Evolutionary conservation across 495 filamentous ascomycete species (phyloP).

Genomic region (Penicillium salamii): DNA sequence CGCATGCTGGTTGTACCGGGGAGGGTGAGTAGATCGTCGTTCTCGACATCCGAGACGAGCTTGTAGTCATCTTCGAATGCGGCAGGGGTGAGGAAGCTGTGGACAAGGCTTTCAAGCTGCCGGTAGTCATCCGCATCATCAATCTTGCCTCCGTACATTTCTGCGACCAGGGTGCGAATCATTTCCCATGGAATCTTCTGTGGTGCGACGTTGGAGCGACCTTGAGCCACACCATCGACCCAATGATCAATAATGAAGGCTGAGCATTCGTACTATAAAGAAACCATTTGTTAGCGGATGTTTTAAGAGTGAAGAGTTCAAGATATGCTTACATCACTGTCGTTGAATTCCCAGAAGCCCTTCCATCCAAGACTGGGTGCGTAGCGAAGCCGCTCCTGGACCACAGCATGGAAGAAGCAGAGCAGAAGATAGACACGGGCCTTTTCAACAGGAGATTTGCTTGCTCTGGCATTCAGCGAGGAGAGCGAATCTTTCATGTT

Average conservation of each 20-base stretch:
- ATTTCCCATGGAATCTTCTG: constrained; percentile 96
- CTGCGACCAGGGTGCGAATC: constrained; percentile 84
- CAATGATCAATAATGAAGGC: constrained; percentile 95
- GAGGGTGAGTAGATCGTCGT: constrained; percentile 64
- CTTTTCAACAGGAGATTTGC: constrained; percentile 84
- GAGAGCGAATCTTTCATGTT: constrained; percentile 99
- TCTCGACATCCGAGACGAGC: constrained; percentile 66
- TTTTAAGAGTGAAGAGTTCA: neutral
- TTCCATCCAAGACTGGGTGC: constrained; percentile 96
- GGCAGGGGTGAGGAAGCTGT: constrained; percentile 71
- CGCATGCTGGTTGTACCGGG: constrained; percentile 76
- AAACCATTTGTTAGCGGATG: constrained; percentile 27
- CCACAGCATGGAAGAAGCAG: constrained; percentile 91
- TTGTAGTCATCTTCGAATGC: constrained; percentile 92
- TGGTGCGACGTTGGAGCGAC: constrained; percentile 87
- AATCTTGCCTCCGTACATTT: constrained; percentile 97
- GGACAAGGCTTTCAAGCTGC: constrained; percentile 67
- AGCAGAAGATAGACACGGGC: constrained; percentile 87
- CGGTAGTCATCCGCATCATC: constrained; percentile 86
- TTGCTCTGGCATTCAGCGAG: constrained; percentile 71
- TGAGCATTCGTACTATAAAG: constrained; percentile 85
- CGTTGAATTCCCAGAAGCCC: constrained; percentile 99
- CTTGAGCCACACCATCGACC: constrained; percentile 77
- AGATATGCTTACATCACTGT: constrained; percentile 79
- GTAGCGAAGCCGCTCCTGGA: constrained; percentile 94